phyloP scores from a whole-genome alignment of 1,284 basidiomycete species.

The Cutaneotrichosporon curvatum region DNA sequence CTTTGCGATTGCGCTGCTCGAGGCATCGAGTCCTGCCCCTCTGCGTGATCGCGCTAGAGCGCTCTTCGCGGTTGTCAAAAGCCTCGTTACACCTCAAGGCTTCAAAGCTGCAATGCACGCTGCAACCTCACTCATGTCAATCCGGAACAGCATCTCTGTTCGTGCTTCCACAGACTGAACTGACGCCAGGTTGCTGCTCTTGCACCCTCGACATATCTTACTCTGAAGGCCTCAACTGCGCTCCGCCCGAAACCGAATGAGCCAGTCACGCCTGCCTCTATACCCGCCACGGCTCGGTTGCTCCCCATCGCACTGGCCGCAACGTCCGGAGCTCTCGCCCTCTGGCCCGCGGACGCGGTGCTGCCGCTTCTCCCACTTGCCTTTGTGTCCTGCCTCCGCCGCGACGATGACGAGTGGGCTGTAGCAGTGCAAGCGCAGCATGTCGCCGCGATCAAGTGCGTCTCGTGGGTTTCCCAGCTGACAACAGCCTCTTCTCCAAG shows the following conservation, averaged over 20 bases:
- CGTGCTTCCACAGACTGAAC: not conserved
- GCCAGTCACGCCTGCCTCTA: not conserved
- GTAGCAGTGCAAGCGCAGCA: constrained; percentile 16
- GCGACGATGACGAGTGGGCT: constrained; percentile 21
- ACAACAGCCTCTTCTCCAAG: constrained; percentile 7
- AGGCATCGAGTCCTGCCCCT: constrained; percentile 2
- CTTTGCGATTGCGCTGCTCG: constrained; percentile 2
- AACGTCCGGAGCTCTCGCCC: constrained; percentile 6
- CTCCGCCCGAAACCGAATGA: constrained; percentile 10
- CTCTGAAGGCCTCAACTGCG: constrained; percentile 8
- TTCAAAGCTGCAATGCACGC: no score
- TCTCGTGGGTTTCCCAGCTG: not conserved
- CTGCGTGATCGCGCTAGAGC: constrained; percentile 5
- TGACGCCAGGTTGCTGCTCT: constrained; percentile 3
- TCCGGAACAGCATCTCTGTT: constrained; percentile 1
- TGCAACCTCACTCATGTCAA: not conserved
- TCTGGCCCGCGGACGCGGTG: constrained; percentile 5
- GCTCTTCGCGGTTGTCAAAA: not conserved
- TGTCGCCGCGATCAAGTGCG: constrained; percentile 8
- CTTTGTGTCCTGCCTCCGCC: constrained; percentile 11
- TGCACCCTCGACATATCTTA: constrained; percentile 9
- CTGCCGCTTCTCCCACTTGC: constrained; percentile 14
- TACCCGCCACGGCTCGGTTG: constrained; percentile 13
- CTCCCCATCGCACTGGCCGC: constrained; percentile 14
- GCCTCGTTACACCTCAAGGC: no score